Conservation (phyloP, 2,329 filamentous ascomycete species). For the Sporothrix dimorphospora region DNA sequence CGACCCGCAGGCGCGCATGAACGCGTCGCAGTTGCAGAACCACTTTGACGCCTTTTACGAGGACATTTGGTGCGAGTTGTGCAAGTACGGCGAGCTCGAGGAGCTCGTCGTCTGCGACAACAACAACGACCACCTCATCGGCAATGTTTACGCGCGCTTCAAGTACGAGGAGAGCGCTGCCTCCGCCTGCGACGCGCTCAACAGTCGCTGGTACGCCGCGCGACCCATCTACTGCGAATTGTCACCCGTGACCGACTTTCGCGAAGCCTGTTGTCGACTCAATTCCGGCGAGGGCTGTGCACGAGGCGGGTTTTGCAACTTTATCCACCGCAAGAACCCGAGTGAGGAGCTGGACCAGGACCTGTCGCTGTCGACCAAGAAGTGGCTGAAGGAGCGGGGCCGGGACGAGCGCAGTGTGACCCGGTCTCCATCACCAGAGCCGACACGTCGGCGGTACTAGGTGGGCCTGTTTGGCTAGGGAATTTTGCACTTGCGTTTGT, state of each 20-base stretch:
- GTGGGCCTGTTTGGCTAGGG: neutral
- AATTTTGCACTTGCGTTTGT: neutral
- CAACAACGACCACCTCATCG: constrained; percentile 98
- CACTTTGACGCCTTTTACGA: constrained; percentile 99
- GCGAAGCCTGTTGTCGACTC: constrained; percentile 93
- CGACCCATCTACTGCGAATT: constrained; percentile 98
- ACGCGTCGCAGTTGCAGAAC: constrained; percentile 92
- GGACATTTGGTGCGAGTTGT: constrained; percentile 99
- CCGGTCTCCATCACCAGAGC: constrained; percentile 85
- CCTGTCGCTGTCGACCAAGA: constrained; percentile 86
- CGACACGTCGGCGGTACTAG: constrained; percentile 71
- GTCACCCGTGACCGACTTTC: constrained; percentile 94
- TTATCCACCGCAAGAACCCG: constrained; percentile 97
- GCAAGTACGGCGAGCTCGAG: constrained; percentile 96
- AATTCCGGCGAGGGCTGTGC: constrained; percentile 96
- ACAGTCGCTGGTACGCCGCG: constrained; percentile 94
- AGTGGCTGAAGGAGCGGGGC: constrained; percentile 87
- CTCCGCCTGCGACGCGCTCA: constrained; percentile 89
- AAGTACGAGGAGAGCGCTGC: constrained; percentile 99
- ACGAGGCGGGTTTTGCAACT: constrained; percentile 96
- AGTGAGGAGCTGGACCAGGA: constrained; percentile 86
- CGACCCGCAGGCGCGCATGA: constrained; percentile 97
- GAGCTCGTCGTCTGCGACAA: constrained; percentile 99
- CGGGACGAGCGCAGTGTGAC: constrained; percentile 80
- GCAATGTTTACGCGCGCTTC: constrained; percentile 99